A percentile compares a stretch with the other conserved stretches of the same genome.
These are phyloP conservation scores for Globisporangium abappressorium DNA, from an alignment of 352 stramenopile species.

Conservation along the genomic window DNA sequence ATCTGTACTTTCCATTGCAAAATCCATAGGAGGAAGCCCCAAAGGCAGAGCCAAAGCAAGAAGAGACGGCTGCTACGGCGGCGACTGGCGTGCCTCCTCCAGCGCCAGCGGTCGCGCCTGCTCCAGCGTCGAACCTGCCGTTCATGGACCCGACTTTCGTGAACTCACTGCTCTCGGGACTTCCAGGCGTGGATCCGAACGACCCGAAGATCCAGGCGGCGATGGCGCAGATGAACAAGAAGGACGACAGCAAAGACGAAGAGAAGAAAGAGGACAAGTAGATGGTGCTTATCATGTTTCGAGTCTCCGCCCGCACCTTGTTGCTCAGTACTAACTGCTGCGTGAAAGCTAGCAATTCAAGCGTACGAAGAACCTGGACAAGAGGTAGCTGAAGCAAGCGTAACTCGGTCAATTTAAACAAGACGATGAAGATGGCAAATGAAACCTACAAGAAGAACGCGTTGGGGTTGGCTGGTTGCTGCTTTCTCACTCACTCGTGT, in stretches of 20 bases:
- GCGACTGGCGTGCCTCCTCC: slow-evolving; percentile 42
- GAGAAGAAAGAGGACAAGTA: slow-evolving; percentile 86
- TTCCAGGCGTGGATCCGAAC: slow-evolving; percentile 90
- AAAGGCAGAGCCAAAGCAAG: slow-evolving; percentile 24
- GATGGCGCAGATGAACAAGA: slow-evolving; percentile 86
- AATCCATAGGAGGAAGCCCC: slow-evolving; percentile 15
- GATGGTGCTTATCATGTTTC: neutral
- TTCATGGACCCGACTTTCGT: slow-evolving; percentile 92
- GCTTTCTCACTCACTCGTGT: neutral
- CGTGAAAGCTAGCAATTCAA: neutral
- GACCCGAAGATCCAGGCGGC: slow-evolving; percentile 91
- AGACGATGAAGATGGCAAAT: neutral
- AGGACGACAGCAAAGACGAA: slow-evolving; percentile 78
- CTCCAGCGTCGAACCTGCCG: slow-evolving; percentile 74
- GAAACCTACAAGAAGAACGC: neutral
- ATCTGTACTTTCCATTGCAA: neutral
- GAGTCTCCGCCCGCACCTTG: neutral
- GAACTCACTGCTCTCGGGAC: slow-evolving; percentile 83
- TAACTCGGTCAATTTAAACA: slow-evolving; percentile 1
- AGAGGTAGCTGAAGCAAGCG: neutral
- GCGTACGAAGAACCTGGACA: neutral
- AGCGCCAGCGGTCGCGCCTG: slow-evolving; percentile 31
- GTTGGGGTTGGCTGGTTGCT: neutral
- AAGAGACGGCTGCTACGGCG: slow-evolving; percentile 13
- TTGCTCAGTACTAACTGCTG: neutral